phyloP scores from a whole-genome alignment of 1,284 basidiomycete species.

The Gastroboletus turbinatus region DNA sequence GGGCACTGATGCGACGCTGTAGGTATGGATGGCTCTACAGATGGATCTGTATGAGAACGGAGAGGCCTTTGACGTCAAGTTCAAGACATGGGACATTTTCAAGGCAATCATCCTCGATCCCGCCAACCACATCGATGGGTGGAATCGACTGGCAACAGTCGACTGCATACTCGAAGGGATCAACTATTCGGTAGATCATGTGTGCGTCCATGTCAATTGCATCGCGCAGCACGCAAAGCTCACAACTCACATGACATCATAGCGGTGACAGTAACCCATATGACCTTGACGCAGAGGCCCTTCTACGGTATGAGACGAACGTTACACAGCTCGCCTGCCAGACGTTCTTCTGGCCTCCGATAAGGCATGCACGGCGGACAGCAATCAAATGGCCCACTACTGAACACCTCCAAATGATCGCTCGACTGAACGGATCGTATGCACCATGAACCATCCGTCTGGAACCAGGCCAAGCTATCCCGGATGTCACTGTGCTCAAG shows the following conservation, averaged over 20 bases:
- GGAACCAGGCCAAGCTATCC: neutral
- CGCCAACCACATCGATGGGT: no score
- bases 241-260: neutral
- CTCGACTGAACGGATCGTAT: neutral
- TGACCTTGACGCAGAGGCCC: neutral
- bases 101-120: neutral
- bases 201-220: neutral
- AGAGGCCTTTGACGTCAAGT: neutral
- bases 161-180: neutral
- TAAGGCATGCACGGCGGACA: neutral
- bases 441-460: neutral
- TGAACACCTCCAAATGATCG: neutral
- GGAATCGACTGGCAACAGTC: neutral
- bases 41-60: neutral
- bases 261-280: neutral
- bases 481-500: neutral
- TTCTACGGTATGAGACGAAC: neutral
- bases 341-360: neutral
- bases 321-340: neutral
- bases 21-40: neutral
- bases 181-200: neutral
- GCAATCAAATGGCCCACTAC: neutral
- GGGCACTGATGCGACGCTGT: neutral
- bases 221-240: no score
- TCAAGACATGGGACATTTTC: neutral